Evolutionary conservation across 1,139 yeast genomes (phyloP).

Genomic region (Suhomyces atakaporum): DNA sequence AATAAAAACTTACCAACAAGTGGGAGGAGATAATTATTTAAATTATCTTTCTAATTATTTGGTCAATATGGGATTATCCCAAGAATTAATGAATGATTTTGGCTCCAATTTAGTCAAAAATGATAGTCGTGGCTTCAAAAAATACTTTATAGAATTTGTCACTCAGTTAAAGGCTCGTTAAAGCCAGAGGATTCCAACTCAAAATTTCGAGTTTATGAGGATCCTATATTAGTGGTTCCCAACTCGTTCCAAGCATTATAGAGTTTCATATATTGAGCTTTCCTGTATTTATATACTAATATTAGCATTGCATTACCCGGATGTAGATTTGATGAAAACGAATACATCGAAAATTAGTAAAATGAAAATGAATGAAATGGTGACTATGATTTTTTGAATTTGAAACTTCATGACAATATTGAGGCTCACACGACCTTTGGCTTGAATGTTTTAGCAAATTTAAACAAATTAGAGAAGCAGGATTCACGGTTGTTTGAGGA

Average conservation of each 20-base stretch:
- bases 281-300: constrained; percentile 10
- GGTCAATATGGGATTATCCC: constrained; percentile 61
- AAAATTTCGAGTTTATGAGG: too few relatives aligned
- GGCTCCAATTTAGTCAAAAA: constrained; percentile 54
- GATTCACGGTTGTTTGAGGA: too few relatives aligned
- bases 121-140: constrained; percentile 63
- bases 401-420: too few relatives aligned
- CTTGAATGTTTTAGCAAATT: too few relatives aligned
- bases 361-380: too few relatives aligned
- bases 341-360: too few relatives aligned
- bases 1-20: constrained; percentile 61
- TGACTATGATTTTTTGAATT: too few relatives aligned
- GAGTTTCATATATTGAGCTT: constrained; percentile 9
- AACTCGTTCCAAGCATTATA: constrained; percentile 8
- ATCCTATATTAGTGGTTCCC: too few relatives aligned
- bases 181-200: too few relatives aligned
- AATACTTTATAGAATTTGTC: constrained; percentile 62
- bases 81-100: constrained; percentile 56
- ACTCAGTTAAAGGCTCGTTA: constrained; percentile 35
- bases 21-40: constrained; percentile 43
- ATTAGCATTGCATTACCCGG: constrained; percentile 6
- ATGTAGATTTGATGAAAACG: too few relatives aligned
- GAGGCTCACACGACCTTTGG: too few relatives aligned
- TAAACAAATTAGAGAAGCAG: too few relatives aligned
- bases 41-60: constrained; percentile 56